A percentile compares a stretch with the other conserved stretches of the same genome.
Evolutionary conservation across 78 protist species (phyloP).

Genomic region (Bodo saltans): DNA sequence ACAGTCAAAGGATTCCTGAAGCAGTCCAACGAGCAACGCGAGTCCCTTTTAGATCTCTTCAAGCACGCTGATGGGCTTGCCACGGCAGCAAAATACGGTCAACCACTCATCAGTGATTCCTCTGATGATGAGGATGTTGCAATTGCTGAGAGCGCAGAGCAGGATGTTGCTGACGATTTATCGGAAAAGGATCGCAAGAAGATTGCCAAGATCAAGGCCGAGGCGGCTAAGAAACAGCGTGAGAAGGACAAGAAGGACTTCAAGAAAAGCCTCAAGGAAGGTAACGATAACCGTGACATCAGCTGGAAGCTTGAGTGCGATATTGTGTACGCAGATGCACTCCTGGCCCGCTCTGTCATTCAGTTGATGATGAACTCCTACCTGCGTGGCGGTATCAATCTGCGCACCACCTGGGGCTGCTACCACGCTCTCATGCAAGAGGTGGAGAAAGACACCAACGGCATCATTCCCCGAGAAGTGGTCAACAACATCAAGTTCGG

Average conservation of each 20-base stretch:
- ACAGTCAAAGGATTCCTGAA: background rate
- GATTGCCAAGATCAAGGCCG: background rate
- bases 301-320: conserved; percentile 25
- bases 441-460: background rate
- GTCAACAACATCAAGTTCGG: conserved; percentile 23
- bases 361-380: conserved; percentile 18
- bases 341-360: background rate
- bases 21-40: background rate
- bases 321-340: conserved; percentile 22
- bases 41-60: background rate
- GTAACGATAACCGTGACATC: background rate
- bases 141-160: background rate
- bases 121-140: background rate
- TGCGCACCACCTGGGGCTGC: conserved; percentile 23
- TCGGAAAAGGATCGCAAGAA: background rate
- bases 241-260: background rate
- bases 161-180: background rate
- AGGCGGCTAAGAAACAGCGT: background rate
- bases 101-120: background rate
- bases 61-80: conserved; percentile 18
- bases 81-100: background rate
- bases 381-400: conserved; percentile 15
- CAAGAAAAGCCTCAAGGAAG: background rate
- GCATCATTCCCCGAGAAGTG: background rate
- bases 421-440: conserved; percentile 4